Conservation (phyloP, 2,329 filamentous ascomycete genomes). For the Trichocomaceae sp. region DNA sequence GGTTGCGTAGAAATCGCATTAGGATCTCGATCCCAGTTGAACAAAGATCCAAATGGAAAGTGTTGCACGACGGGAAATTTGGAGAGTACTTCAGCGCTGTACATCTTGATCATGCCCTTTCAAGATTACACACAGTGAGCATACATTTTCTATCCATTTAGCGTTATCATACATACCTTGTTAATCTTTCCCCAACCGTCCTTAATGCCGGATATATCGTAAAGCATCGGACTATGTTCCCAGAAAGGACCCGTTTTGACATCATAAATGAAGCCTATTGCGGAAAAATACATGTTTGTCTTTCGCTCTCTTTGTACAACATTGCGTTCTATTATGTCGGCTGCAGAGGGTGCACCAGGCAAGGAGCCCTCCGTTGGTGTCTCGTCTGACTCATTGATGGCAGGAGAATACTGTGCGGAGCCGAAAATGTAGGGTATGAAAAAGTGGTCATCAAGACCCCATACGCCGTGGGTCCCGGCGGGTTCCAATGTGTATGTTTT, state of each 20-base stretch:
- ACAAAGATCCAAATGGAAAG: slow-evolving; percentile 76
- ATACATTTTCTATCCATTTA: slow-evolving; percentile 2
- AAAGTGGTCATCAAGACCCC: slow-evolving; percentile 96
- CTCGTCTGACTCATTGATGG: slow-evolving; percentile 57
- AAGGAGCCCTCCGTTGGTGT: slow-evolving; percentile 76
- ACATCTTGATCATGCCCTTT: slow-evolving; percentile 98
- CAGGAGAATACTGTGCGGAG: slow-evolving; percentile 77
- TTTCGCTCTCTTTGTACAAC: slow-evolving; percentile 60
- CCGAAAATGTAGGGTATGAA: slow-evolving; percentile 94
- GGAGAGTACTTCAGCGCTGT: slow-evolving; percentile 87
- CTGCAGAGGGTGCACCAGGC: slow-evolving; percentile 62
- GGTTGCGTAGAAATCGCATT: slow-evolving; percentile 46
- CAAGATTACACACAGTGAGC: not conserved
- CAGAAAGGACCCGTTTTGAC: slow-evolving; percentile 96
- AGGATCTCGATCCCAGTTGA: slow-evolving; percentile 66
- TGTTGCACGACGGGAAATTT: slow-evolving; percentile 99
- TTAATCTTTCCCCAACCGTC: slow-evolving; percentile 99
- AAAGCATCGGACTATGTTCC: slow-evolving; percentile 92
- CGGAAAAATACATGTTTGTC: slow-evolving; percentile 85
- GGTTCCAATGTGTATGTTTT: slow-evolving; percentile 89
- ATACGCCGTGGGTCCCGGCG: slow-evolving; percentile 92
- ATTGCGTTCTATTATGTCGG: slow-evolving; percentile 58
- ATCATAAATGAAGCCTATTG: slow-evolving; percentile 93
- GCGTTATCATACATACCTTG: slow-evolving; percentile 47
- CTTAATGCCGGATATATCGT: slow-evolving; percentile 84